These are phyloP conservation scores for Piper longum DNA, from an alignment of 164 flowering plant species.

Conservation along the genomic window DNA sequence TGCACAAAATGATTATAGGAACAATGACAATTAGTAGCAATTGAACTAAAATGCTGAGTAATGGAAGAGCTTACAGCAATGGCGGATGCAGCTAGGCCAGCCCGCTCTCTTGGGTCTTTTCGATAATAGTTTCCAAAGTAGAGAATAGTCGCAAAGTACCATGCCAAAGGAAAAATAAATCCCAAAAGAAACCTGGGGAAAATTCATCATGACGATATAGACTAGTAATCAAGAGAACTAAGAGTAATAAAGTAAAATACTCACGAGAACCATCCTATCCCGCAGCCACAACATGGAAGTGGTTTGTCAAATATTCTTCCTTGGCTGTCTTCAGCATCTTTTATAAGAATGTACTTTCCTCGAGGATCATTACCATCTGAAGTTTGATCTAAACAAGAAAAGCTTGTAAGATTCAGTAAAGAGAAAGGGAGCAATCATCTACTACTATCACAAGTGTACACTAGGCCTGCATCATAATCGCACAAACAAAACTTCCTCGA, in stretches of 20 bases:
- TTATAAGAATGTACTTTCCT: conserved; percentile 50
- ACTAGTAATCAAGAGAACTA: not conserved
- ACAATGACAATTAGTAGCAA: not conserved
- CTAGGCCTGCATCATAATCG: too few relatives aligned
- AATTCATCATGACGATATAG: conserved; percentile 7
- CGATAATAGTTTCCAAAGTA: conserved; percentile 19
- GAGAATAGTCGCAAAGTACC: conserved; percentile 21
- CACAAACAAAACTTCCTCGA: too few relatives aligned
- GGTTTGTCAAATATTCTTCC: conserved; percentile 70
- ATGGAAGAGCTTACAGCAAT: conserved; percentile 13
- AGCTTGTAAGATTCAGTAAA: not conserved
- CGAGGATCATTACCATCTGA: conserved; percentile 28
- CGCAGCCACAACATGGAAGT: conserved; percentile 96
- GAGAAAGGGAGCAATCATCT: not conserved
- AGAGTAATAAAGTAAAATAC: not conserved
- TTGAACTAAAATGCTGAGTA: not conserved
- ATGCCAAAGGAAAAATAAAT: conserved; percentile 14
- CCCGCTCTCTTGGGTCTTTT: conserved; percentile 21
- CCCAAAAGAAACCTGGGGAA: conserved; percentile 14
- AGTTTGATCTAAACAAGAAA: conserved; percentile 14
- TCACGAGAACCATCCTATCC: conserved; percentile 97
- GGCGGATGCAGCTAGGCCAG: conserved; percentile 22
- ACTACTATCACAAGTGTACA: not conserved
- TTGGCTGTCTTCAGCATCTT: conserved; percentile 52
- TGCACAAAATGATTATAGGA: not conserved